phyloP scores from a whole-genome alignment of 106 monocot genomes.

The Acorus calamus region DNA sequence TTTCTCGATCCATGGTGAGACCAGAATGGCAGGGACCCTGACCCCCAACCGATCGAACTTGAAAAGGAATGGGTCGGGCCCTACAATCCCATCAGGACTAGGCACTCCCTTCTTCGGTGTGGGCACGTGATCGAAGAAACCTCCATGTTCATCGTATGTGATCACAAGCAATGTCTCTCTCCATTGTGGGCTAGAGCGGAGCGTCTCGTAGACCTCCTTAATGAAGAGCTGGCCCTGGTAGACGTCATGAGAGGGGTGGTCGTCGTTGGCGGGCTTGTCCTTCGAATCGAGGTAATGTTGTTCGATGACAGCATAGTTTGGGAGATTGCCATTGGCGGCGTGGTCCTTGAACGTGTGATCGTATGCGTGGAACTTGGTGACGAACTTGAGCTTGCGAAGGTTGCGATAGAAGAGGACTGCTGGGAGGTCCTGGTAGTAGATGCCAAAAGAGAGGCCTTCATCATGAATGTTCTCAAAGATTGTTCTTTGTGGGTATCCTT shows the following conservation, averaged over 20 bases:
- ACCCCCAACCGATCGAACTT: conserved; percentile 61
- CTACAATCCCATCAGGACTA: conserved; percentile 62
- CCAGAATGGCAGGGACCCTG: conserved; percentile 70
- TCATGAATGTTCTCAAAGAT: conserved; percentile 71
- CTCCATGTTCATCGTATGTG: conserved; percentile 87
- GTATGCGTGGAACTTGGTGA: conserved; percentile 43
- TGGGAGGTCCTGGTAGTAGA: conserved; percentile 73
- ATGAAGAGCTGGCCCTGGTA: conserved; percentile 82
- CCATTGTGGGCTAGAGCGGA: conserved; percentile 73
- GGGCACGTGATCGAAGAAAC: conserved; percentile 72
- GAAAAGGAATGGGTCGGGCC: conserved; percentile 52
- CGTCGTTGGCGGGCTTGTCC: conserved; percentile 53
- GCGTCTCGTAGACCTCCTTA: conserved; percentile 64
- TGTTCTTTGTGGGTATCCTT: conserved; percentile 70
- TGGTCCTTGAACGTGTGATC: conserved; percentile 35
- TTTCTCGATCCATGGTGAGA: conserved; percentile 90
- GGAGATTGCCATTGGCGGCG: conserved; percentile 35
- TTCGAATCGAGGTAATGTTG: conserved; percentile 68
- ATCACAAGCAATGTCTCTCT: conserved; percentile 57
- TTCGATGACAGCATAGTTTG: conserved; percentile 78
- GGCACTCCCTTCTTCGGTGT: conserved; percentile 63
- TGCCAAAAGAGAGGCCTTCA: conserved; percentile 46
- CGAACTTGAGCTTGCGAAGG: conserved; percentile 70
- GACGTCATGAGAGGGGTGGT: conserved; percentile 86
- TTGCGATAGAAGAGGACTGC: conserved; percentile 72